Evolutionary conservation across 1,139 yeast species (phyloP).

Genomic region (Geotrichum armillariae): DNA sequence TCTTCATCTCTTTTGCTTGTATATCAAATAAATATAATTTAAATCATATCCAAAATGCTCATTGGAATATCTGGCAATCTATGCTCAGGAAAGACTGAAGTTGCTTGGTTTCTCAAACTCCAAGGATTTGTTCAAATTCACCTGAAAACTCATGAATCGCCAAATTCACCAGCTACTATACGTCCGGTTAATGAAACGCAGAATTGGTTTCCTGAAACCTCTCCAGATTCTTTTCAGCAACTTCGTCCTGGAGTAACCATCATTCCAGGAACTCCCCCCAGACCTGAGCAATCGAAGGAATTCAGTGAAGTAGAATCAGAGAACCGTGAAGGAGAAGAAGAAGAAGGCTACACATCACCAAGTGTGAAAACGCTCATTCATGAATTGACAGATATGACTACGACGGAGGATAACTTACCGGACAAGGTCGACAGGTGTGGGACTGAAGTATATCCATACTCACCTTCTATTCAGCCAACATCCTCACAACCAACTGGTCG

Average conservation of each 20-base stretch:
- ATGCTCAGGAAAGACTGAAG: constrained; percentile 69
- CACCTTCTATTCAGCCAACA: background rate
- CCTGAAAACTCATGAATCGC: constrained; percentile 18
- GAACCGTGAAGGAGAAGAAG: background rate
- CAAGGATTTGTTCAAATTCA: constrained; percentile 53
- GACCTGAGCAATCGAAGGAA: background rate
- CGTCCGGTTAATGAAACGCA: no score
- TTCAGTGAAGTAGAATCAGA: background rate
- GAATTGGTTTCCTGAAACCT: constrained; percentile 2
- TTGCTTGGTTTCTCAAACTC: constrained; percentile 55
- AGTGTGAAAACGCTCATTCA: constrained; percentile 8
- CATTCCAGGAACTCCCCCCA: background rate
- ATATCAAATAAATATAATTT: no score
- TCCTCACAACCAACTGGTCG: background rate
- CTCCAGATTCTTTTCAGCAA: background rate
- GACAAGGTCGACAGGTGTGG: background rate
- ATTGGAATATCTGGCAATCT: constrained; percentile 72
- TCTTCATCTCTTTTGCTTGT: no score
- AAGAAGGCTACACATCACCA: background rate
- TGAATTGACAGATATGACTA: constrained; percentile 5
- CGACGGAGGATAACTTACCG: background rate
- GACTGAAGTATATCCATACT: constrained; percentile 1
- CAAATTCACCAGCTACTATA: no score
- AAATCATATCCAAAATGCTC: no score
- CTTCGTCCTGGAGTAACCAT: no score